Evolutionary conservation across 2,329 filamentous ascomycete genomes (phyloP).

Genomic region (Penicillium psychrosexuale): DNA sequence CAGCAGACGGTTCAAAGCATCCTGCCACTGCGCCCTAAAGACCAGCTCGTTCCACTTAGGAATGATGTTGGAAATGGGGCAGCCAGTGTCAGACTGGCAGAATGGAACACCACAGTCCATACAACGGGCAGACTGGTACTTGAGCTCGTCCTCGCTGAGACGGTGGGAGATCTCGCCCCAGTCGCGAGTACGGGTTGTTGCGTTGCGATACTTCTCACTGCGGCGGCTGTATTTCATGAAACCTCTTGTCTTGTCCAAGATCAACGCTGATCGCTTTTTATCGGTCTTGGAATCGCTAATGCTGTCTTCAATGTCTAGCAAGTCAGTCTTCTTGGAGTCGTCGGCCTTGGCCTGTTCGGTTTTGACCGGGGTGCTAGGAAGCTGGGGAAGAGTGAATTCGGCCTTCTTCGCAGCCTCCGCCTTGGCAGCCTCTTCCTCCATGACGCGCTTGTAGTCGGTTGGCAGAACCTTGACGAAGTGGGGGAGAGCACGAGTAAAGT

Average conservation of each 20-base stretch:
- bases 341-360: conserved; percentile 57
- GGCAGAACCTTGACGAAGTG: conserved; percentile 93
- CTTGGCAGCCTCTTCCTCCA: conserved; percentile 81
- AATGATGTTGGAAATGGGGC: conserved; percentile 95
- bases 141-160: conserved; percentile 88
- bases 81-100: conserved; percentile 94
- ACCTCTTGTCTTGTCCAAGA: conserved; percentile 94
- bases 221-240: conserved; percentile 97
- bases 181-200: conserved; percentile 80
- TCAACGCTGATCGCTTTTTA: conserved; percentile 83
- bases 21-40: conserved; percentile 74
- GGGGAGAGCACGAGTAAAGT: conserved; percentile 86
- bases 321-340: conserved; percentile 63
- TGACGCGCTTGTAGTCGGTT: conserved; percentile 91
- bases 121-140: conserved; percentile 93
- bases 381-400: conserved; percentile 74
- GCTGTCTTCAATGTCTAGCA: conserved; percentile 88
- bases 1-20: conserved; percentile 83
- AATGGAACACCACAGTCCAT: conserved; percentile 99
- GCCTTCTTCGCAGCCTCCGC: conserved; percentile 79
- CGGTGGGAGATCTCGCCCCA: conserved; percentile 89
- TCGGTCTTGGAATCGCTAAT: conserved; percentile 78
- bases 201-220: conserved; percentile 85
- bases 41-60: conserved; percentile 93
- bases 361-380: conserved; percentile 59